These are phyloP conservation scores for Spathaspora arborariae DNA, from an alignment of 805 yeast species.

Conservation along the genomic window DNA sequence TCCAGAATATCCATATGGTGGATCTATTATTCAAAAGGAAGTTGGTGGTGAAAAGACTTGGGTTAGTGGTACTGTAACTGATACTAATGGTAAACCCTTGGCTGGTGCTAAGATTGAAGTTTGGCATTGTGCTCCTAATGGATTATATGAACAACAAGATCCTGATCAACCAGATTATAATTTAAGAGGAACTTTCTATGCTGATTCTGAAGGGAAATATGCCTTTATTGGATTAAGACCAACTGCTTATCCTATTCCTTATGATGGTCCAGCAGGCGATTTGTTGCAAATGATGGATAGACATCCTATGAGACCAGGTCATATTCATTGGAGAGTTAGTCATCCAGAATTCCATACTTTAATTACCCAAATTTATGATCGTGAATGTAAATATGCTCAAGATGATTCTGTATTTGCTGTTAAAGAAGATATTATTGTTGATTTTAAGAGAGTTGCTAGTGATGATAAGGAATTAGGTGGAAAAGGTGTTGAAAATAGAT, in stretches of 20 bases:
- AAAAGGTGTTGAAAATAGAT: conserved; percentile 13
- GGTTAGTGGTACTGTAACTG: conserved; percentile 22
- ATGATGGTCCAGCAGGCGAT: conserved; percentile 37
- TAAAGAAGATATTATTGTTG: conserved; percentile 23
- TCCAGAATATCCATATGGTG: conserved; percentile 24
- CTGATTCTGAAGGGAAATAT: conserved; percentile 17
- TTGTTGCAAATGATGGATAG: conserved; percentile 27
- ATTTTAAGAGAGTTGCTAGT: conserved; percentile 11
- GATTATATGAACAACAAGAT: conserved; percentile 33
- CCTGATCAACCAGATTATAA: conserved; percentile 32
- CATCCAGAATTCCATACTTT: conserved; percentile 24
- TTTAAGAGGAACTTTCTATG: conserved; percentile 26
- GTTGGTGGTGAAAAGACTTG: conserved; percentile 28
- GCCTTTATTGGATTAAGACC: conserved; percentile 26
- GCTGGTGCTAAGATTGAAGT: conserved; percentile 27
- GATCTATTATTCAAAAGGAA: conserved; percentile 25
- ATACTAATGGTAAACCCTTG: conserved; percentile 24
- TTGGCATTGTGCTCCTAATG: conserved; percentile 37
- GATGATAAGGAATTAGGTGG: conserved; percentile 11
- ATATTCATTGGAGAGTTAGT: conserved; percentile 15
- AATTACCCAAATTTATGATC: conserved; percentile 29
- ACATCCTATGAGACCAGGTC: conserved; percentile 34
- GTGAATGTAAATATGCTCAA: conserved; percentile 13
- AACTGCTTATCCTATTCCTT: conserved; percentile 34
- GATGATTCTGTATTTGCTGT: conserved; percentile 35